Base-by-base conservation (phyloP, 1,284 basidiomycete genomes). In the Ustilago shanxiensis region DNA sequence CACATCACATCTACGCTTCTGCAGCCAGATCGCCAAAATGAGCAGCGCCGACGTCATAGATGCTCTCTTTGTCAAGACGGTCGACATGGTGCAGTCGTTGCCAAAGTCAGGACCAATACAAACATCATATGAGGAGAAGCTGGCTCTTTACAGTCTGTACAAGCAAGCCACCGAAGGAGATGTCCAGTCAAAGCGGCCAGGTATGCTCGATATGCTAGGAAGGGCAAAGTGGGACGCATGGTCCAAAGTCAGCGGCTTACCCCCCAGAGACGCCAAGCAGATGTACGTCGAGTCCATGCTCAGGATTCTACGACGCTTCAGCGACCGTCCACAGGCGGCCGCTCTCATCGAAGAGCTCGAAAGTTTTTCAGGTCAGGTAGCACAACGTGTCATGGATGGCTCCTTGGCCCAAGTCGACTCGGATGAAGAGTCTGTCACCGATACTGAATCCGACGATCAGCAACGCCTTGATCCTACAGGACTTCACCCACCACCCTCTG, bases 171-270 rank as follows among this genome's bases (percentile, higher is more conserved):
- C 94, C 24, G 91, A 92, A 50, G 94, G 94, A 28, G 94, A 96
- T 87, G 93, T 95, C 47, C 89, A 89, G 63, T 88, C 91, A 16
- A 88, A 91, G 33, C 89, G 95, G 45, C 95, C 95, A n/a, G 92
- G 92, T 16, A 91, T 96, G 41, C 93, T 92, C 88, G 94, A 98
- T 85, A 93, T 97, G 91, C 88, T 98, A 14, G 94, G 94, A 35
- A 89, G 95, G 77, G 95, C 95, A 20, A 98, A 98, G 88, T 98
- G 95, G 95, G 95, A 96, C 87, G 94, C 94, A 33, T 98, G 95
- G 95, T 91, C 92, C 52, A 95, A 94, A 83, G 93, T 95, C 83
- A 92, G 91, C 78, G 94, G 95, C 72, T 85, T 95, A 37, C 90
- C 91, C 65, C 85, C 90, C 31, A 90, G 89, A 66, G 93, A 95